Evolutionary conservation across 2,329 filamentous ascomycete genomes (phyloP).

Genomic region (Ambrosiella beaveri): DNA sequence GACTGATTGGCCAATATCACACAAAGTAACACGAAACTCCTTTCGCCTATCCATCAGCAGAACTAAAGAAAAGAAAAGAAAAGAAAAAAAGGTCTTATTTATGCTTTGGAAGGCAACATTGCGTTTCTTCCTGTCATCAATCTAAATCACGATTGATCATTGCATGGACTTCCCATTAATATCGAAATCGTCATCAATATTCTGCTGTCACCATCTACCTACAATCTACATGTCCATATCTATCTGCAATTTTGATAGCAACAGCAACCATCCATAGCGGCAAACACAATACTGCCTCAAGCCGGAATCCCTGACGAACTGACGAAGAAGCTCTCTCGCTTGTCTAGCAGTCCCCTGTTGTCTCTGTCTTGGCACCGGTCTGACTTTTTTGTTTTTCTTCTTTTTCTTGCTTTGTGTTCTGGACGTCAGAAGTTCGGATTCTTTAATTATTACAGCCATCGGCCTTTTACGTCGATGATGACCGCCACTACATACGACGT

Average conservation of each 20-base stretch:
- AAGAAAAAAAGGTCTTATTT: not conserved
- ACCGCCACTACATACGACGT: too few species aligned
- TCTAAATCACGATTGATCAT: not conserved
- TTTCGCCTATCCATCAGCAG: not conserved
- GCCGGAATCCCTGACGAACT: not conserved
- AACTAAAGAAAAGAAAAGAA: not conserved
- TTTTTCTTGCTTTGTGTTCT: too few species aligned
- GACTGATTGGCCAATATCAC: not conserved
- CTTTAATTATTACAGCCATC: too few species aligned
- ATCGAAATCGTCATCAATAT: too few species aligned
- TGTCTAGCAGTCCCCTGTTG: not conserved
- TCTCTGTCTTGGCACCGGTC: not conserved
- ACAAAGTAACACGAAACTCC: not conserved
- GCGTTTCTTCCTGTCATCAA: not conserved
- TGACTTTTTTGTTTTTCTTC: not conserved
- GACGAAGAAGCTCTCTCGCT: not conserved
- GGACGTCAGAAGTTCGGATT: too few species aligned
- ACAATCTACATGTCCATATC: not conserved
- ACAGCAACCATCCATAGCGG: not conserved
- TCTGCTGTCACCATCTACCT: too few species aligned
- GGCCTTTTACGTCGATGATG: too few species aligned
- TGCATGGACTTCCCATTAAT: not conserved
- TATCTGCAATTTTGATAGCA: not conserved
- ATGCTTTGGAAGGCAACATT: not conserved
- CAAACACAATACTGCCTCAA: not conserved